Conservation (phyloP, 352 stramenopile species). For the Elongisporangium prolatum region DNA sequence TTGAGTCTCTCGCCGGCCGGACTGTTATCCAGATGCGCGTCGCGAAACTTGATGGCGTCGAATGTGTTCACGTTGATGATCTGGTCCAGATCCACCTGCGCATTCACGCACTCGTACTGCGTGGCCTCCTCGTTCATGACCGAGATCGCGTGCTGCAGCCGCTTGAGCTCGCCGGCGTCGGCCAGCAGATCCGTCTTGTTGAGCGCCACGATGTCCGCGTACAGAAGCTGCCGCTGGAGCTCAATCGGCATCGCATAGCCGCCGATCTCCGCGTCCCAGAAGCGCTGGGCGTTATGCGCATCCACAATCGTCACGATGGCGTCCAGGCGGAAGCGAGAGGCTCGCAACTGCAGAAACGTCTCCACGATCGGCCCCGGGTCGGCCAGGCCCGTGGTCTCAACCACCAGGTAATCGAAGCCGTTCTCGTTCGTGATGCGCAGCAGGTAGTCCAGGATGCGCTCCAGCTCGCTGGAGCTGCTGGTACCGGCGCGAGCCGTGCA, state of each 20-base stretch:
- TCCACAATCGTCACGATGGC: conserved; percentile 96
- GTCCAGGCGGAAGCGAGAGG: conserved; percentile 92
- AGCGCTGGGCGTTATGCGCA: conserved; percentile 54
- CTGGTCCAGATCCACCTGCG: conserved; percentile 37
- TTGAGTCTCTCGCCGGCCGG: conserved; percentile 2
- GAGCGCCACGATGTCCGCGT: conserved; percentile 63
- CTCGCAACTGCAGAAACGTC: conserved; percentile 91
- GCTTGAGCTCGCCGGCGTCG: conserved; percentile 18
- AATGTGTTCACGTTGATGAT: conserved; percentile 75
- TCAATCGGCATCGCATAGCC: conserved; percentile 47
- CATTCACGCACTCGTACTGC: conserved; percentile 42
- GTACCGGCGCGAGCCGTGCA: conserved; percentile 91
- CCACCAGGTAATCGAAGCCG: conserved; percentile 95
- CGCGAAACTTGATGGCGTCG: conserved; percentile 52
- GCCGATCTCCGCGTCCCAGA: conserved; percentile 19
- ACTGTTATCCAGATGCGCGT: conserved; percentile 11
- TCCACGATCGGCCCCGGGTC: conserved; percentile 97
- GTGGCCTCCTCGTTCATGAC: conserved; percentile 46
- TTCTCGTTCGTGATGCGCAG: conserved; percentile 53
- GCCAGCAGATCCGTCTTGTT: conserved; percentile 70
- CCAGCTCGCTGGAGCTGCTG: conserved; percentile 83
- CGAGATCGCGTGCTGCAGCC: conserved; percentile 25
- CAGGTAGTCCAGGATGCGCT: conserved; percentile 90
- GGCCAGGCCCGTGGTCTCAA: conserved; percentile 96
- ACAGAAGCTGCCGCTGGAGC: conserved; percentile 58